Evolutionary conservation across 306 rosid genomes (phyloP).

Genomic region (Vigna reflexopilosa): DNA sequence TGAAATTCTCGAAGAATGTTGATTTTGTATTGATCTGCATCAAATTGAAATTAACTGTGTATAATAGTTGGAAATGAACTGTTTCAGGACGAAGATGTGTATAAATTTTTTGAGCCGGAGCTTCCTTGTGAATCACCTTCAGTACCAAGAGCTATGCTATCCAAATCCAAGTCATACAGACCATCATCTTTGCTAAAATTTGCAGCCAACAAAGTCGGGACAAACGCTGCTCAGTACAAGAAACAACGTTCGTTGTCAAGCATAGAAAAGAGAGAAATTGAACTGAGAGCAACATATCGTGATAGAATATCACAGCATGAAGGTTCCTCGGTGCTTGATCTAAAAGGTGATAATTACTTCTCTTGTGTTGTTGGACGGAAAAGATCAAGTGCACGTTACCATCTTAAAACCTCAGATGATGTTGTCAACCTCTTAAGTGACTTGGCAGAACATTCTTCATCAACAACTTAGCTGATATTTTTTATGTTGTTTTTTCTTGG

Average conservation of each 20-base stretch:
- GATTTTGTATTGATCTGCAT: slow-evolving; percentile 7
- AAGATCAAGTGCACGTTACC: slow-evolving; percentile 82
- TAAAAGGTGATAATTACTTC: slow-evolving; percentile 87
- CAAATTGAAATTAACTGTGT: slow-evolving; percentile 2
- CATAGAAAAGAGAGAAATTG: slow-evolving; percentile 60
- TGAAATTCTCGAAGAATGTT: not conserved
- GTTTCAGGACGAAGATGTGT: slow-evolving; percentile 88
- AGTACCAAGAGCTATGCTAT: slow-evolving; percentile 46
- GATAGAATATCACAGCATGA: slow-evolving; percentile 64
- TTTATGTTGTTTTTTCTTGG: not conserved
- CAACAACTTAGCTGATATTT: slow-evolving; percentile 21
- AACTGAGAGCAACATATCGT: slow-evolving; percentile 53
- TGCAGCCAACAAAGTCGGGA: slow-evolving; percentile 49
- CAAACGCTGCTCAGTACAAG: slow-evolving; percentile 61
- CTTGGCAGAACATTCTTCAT: slow-evolving; percentile 54
- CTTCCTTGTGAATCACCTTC: slow-evolving; percentile 70
- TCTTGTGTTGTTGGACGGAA: slow-evolving; percentile 83
- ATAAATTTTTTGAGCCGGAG: slow-evolving; percentile 88
- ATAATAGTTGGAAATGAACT: slow-evolving; percentile 29
- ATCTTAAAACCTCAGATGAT: slow-evolving; percentile 67
- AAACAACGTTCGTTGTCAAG: slow-evolving; percentile 79
- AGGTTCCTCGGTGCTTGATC: slow-evolving; percentile 93
- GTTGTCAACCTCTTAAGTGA: slow-evolving; percentile 75
- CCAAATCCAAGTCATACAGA: slow-evolving; percentile 50
- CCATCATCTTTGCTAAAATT: slow-evolving; percentile 58